Base-by-base conservation (phyloP, 768 basidiomycete species). In the Naganishia antarctica region DNA sequence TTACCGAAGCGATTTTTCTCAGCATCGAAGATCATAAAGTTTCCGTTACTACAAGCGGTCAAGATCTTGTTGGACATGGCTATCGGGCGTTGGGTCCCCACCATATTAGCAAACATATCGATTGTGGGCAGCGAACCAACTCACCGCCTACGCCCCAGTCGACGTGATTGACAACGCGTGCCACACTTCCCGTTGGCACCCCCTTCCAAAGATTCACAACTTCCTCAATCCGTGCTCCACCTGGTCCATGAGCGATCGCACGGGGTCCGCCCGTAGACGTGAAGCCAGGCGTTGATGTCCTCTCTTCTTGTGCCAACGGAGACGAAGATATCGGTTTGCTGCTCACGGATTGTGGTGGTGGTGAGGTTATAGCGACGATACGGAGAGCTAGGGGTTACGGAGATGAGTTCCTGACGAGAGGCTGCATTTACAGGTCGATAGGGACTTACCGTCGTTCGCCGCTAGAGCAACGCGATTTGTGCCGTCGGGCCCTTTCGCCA, bases 61-160 rank as follows among this genome's bases (percentile, higher is more conserved):
- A 70, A 67, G 41, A 77, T 66, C 63, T 74, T 75, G 41, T 65
- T 72, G 4, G 69, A 69, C 50, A 71, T 71, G 11, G 67, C 74
- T 76, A 58, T 18, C 51, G 18, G 13, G 11, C 6, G 31, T n/a
- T n/a, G n/a, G n/a, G n/a, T n/a, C n/a, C n/a, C n/a, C n/a, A n/a
- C 32, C 53, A 25, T 37, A 21, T 58, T 7, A 23, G 12, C n/a
- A 16, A 21, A 13, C 48, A 31, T 29, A 16, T 21, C 34, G 41
- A 40, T 13, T 44, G 12, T 13, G 5, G 32, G 7, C 34, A 26
- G 29, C 7, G 18, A 1, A 44, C 16, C 8, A 31, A 70, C 75
- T 62, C 57, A 76, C 75, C 51, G 46, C 73, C 74, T 0, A 69
- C 66, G 11, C 74, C 76, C 76, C 76, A 77, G 47, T 74, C 74